Base-by-base conservation (phyloP, 306 rosid species). In the Malus sylvestris region DNA sequence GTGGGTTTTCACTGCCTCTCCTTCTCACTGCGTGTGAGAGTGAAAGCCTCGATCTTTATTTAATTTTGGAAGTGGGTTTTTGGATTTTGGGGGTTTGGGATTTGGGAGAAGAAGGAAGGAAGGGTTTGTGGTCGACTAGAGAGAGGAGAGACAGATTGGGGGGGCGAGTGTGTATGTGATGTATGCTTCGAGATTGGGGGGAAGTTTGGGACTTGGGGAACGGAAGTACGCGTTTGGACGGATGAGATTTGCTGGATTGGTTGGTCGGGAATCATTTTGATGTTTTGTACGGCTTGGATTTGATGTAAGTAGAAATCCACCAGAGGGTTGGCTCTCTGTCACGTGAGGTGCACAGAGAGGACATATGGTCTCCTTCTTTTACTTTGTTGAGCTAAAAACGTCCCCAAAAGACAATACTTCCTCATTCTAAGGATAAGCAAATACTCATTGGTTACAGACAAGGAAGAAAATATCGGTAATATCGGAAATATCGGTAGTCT, bases 81-180 rank as follows among this genome's bases (percentile, higher is more conserved):
- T 8, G 59, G 80, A 32, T 61, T 78, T 58, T 38, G 65, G 76
- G 71, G 74, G 29, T 12, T 64, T 19, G 68, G 46, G 35, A 29
- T 70, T 33, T 44, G 78, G 60, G 63, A 58, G 84, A 62, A 72
- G 20, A 65, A 52, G 59, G 30, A 29, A 25, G 16, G 32, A n/a
- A 73, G 87, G 86, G 90, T 68, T 79, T 77, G 88, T 65, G 78
- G 88, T 86, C 85, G 88, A 71, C 91, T 81, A 52, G 78, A 38
- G 64, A 57, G 65, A 10, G 44, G 73, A 46, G 57, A 38, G 75
- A 25, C 20, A 60, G 80, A 71, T 76, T 61, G 59, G 8, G 33
- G 30, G 14, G 7, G 6, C 3, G 4, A 4, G 10, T 29, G 79
- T 20, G 27, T 20, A 55, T 32, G 29, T 27, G 29, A 27, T 27